Evolutionary conservation across 257 asterid genomes (phyloP).

Genomic region (Cinchona pubescens): DNA sequence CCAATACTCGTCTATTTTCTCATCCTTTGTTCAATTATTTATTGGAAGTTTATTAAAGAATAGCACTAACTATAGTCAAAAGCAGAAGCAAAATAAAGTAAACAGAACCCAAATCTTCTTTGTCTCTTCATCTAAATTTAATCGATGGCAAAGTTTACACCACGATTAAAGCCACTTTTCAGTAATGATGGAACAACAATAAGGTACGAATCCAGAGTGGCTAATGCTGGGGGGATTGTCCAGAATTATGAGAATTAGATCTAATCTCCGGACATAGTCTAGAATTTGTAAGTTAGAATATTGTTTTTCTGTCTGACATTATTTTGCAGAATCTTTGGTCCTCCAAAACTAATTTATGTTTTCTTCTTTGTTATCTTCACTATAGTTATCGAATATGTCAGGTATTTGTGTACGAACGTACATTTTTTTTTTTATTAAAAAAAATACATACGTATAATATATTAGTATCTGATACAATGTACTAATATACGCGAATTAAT

Average conservation of each 20-base stretch:
- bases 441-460: too few species aligned
- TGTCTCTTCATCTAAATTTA: not conserved
- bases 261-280: not conserved
- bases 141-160: slow-evolving; percentile 23
- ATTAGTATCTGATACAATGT: too few species aligned
- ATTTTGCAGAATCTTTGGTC: not conserved
- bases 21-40: not conserved
- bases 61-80: not conserved
- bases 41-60: not conserved
- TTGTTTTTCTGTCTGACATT: too few species aligned
- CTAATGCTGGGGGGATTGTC: slow-evolving; percentile 17
- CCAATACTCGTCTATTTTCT: not conserved
- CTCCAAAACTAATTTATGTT: not conserved
- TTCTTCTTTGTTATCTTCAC: not conserved
- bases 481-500: too few species aligned
- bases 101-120: not conserved
- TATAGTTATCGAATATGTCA: too few species aligned
- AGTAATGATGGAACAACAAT: slow-evolving; percentile 16
- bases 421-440: too few species aligned
- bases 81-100: not conserved
- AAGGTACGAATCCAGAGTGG: slow-evolving; percentile 15
- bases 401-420: too few species aligned
- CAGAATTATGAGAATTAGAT: not conserved
- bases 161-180: slow-evolving; percentile 16
- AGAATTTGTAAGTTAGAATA: not conserved